Percentiles rank a stretch among this genome's conserved stretches.
Conservation (phyloP, 2,329 filamentous ascomycete genomes). For the Alternaria ventricosa region DNA sequence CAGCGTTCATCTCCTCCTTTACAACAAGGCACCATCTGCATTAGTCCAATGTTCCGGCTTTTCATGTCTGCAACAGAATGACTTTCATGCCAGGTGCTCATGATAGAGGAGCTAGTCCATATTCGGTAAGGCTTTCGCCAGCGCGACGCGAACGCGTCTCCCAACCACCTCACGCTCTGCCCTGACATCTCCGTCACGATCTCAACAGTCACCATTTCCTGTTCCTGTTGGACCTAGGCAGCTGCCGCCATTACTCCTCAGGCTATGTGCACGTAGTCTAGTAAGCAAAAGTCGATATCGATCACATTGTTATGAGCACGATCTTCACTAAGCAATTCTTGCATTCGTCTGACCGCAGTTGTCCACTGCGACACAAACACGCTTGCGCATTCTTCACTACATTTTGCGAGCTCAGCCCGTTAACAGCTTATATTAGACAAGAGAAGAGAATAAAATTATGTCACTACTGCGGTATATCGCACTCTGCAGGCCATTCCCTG, state of each 20-base stretch:
- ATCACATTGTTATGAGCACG: background rate
- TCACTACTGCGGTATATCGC: background rate
- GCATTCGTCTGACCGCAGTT: background rate
- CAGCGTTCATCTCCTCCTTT: background rate
- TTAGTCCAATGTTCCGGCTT: background rate
- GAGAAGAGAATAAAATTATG: background rate
- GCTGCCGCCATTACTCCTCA: background rate
- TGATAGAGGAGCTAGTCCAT: background rate
- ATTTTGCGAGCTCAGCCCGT: background rate
- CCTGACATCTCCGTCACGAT: background rate
- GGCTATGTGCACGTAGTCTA: background rate
- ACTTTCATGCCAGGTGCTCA: background rate
- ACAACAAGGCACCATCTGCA: background rate
- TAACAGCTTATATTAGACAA: background rate
- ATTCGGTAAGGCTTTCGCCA: background rate
- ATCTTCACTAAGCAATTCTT: background rate
- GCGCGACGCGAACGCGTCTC: background rate
- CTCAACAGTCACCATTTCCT: background rate
- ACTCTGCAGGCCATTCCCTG: background rate
- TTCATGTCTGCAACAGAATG: background rate
- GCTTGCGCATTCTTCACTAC: background rate
- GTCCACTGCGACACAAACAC: background rate
- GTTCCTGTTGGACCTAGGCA: background rate
- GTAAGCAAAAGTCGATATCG: background rate
- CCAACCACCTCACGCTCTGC: background rate